phyloP scores from a whole-genome alignment of 225 moss, liverwort and hornwort species.

The Takakia lepidozioides region DNA sequence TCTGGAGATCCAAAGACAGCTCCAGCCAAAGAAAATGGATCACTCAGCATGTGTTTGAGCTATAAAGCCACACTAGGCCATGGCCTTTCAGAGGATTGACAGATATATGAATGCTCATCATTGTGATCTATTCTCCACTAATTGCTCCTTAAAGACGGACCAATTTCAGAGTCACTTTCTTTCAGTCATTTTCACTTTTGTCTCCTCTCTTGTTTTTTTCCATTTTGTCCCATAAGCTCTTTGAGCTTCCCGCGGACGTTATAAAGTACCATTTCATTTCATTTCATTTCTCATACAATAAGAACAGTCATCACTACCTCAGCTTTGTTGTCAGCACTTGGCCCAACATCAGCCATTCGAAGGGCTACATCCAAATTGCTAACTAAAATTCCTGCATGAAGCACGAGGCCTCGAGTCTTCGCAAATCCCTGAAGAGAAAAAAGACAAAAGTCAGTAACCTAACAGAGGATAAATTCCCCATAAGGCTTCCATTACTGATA shows the following conservation, averaged over 20 bases:
- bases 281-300: too few species aligned
- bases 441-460: too few species aligned
- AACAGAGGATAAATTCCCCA: too few species aligned
- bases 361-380: conserved; percentile 59
- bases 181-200: too few species aligned
- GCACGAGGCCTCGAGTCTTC: conserved; percentile 28
- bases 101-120: conserved; percentile 31
- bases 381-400: conserved; percentile 59
- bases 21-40: background rate
- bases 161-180: too few species aligned
- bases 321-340: conserved; percentile 78
- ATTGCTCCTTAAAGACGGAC: background rate
- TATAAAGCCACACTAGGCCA: conserved; percentile 33
- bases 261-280: too few species aligned
- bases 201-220: too few species aligned
- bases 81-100: conserved; percentile 56
- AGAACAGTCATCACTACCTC: conserved; percentile 63
- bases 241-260: too few species aligned
- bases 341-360: conserved; percentile 89
- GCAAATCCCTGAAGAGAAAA: conserved; percentile 31
- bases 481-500: too few species aligned
- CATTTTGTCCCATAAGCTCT: too few species aligned
- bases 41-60: conserved; percentile 23
- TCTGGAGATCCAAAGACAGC: too few species aligned
- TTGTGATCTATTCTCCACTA: conserved; percentile 11